A percentile compares a stretch with the other conserved stretches of the same genome.
Evolutionary conservation across 1,139 yeast species (phyloP).

Genomic region (Blastobotrys buckinghamii): DNA sequence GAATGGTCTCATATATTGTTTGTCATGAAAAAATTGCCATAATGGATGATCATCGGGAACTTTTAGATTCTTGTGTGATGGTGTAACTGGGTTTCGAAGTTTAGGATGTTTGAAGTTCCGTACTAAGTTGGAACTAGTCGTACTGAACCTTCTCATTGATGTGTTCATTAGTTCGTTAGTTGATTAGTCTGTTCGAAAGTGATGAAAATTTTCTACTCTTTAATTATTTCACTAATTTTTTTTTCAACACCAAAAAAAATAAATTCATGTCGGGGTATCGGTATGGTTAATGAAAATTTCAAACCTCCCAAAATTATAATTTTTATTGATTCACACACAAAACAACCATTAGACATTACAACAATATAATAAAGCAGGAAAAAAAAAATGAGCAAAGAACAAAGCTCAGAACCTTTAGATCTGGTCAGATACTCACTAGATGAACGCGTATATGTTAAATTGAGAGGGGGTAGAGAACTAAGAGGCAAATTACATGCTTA

Average conservation of each 20-base stretch:
- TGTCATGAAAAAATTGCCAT: slow-evolving; percentile 82
- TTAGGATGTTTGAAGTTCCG: slow-evolving; percentile 25
- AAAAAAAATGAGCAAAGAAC: not conserved
- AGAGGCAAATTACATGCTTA: slow-evolving; percentile 89
- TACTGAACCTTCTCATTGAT: not conserved
- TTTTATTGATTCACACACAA: not conserved
- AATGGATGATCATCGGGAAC: slow-evolving; percentile 81
- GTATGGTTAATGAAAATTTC: too few species aligned
- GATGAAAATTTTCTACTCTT: not conserved
- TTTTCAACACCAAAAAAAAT: not conserved
- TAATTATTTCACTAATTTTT: not conserved
- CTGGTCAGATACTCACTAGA: slow-evolving; percentile 81
- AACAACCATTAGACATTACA: not conserved
- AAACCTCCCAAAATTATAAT: not conserved
- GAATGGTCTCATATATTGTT: slow-evolving; percentile 50
- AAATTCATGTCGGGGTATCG: too few species aligned
- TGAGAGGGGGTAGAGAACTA: slow-evolving; percentile 94
- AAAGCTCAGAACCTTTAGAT: slow-evolving; percentile 62
- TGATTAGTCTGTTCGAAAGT: too few species aligned
- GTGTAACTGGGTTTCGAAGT: slow-evolving; percentile 81
- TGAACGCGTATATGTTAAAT: slow-evolving; percentile 79
- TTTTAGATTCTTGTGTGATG: slow-evolving; percentile 64
- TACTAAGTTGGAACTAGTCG: slow-evolving; percentile 4
- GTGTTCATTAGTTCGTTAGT: not conserved
- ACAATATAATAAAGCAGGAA: not conserved